Base-by-base conservation (phyloP, 2,329 filamentous ascomycete species). In the Huntiella savannae region DNA sequence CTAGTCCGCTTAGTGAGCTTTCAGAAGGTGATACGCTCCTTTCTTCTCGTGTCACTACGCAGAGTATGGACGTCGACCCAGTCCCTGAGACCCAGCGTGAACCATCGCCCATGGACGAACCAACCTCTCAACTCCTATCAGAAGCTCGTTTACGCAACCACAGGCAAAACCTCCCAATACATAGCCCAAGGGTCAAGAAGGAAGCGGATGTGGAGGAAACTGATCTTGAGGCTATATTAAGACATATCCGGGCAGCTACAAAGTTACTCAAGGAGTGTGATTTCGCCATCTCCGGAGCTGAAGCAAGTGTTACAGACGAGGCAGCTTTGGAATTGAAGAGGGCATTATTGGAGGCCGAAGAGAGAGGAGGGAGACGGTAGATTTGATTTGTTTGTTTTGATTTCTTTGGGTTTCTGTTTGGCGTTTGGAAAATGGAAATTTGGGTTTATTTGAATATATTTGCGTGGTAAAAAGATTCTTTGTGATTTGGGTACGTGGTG, bases 1-100 rank as follows among this genome's bases (percentile, higher is more conserved):
- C 48, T 4, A 49, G 48, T 33, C 44, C 44, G 15, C 36, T 49
- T 33, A 49, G 48, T 40, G 48, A 49, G 7, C 34, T 49, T 8
- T 37, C 44, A 4, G 44, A 49, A 16, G 37, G 34, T 16, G 44
- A 46, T 17, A 12, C 19, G 6, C 28, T 33, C n/a, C 28, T 37
- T 10, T 32, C 38, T 2, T 35, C 28, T 10, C 22, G 22, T 6
- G 22, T 28, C 22, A 28, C 22, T 10, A 28, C 22, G 22, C 22
- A 28, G 22, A 28, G 6, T 28, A 28, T 28, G 22, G 22, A 39
- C 35, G 13, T 13, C 16, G 36, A 17, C 2, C 13, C 22, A 17
- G 33, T 46, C 12, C 34, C 36, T n/a, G 35, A 39, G 19, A 39
- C 17, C 7, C 43, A 39, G n/a, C 10, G 11, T 8, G 35, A 36